Evolutionary conservation across 1,139 yeast genomes (phyloP), one percentile per base, ranked within the genome.

Genomic region (Candida mesenterica): DNA sequence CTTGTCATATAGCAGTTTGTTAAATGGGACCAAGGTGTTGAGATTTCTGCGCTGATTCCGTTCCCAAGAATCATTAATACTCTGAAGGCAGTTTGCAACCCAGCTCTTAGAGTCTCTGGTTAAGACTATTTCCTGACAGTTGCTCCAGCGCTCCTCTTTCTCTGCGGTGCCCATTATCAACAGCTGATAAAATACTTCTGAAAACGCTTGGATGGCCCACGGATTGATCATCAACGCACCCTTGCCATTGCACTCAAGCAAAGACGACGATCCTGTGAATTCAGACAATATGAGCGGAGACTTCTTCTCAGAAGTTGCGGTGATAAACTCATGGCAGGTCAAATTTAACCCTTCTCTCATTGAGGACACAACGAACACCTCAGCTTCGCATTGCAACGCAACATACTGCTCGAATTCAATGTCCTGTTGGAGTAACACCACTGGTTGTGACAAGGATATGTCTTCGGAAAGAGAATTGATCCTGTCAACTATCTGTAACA

Each of bases 311-410:
- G 72, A 66, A 39, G 82, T 82, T 17, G 96, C 88, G 38, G 82
- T 82, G 25, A 89, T 77, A 55, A 84, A 94, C 57, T 92, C 98
- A 54, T 94, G 98, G 51, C 97, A 89, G 0, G 98, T 89, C 54
- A 92, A 68, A 53, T 92, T 92, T 86, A 92, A 85, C 14, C 98
- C 98, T 59, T 94, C 99, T 55, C 98, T 79, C 72, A 92, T 76
- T 1, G 96, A 84, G 4, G 95, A 81, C 3, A 92, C 96, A 24
- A 86, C 80, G 57, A 92, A 92, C 2, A 79, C 71, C 48, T 86
- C 95, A 0, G 97, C 96, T 55, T 89, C 97, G 30, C 82, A 68
- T 37, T 86, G 75, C 38, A 92, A 64, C 0, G 96, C 97, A 46
- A 92, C 62, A 54, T 92, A 92, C 59, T 92, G 97, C 38, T 82